Base-by-base conservation (phyloP, 2,329 filamentous ascomycete genomes). In the Dactylellina drechsleri region DNA sequence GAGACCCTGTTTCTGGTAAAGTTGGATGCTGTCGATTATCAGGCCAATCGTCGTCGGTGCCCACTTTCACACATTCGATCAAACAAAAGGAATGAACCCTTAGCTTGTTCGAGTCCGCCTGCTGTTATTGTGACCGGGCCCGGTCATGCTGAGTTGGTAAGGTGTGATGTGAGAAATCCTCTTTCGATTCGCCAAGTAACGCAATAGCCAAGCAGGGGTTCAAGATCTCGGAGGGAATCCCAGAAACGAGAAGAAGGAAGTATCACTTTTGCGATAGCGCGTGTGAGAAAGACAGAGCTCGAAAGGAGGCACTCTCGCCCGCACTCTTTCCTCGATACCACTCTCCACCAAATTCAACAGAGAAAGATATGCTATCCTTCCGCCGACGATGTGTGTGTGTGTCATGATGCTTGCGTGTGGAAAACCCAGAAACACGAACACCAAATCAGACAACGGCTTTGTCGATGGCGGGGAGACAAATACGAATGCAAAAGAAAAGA, bases 351-450 rank as follows among this genome's bases (percentile, higher is more conserved):
- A 23, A 36, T 36, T 53, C 56, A 56, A 36, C 54, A 73, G 61
- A 47, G 58, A 54, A 58, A 49, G 49, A 66, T 61, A 49, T 57
- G 62, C 70, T 74, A 56, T 31, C 52, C 31, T 28, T 15, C 31
- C 31, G 10, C 31, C 31, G 31, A 36, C 10, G 31, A 13, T 18
- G 23, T 23, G 23, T 65, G 67, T 60, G 68, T 66, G 68, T 74
- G 70, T 67, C 70, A 74, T 74, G 70, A 74, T 74, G 70, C 70
- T 67, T 74, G 70, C 70, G 70, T 66, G 70, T 74, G 70, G 70
- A 49, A 36, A 66, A 74, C 56, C 70, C 41, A 60, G 57, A 66
- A 54, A 65, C 61, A 66, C 68, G 50, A 45, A 54, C 62, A 62
- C 70, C 62, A 66, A 74, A 74, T 74, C 70, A 73, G 61, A 74